phyloP scores from a whole-genome alignment of 2,329 filamentous ascomycete genomes.

The Bisporella sp. region DNA sequence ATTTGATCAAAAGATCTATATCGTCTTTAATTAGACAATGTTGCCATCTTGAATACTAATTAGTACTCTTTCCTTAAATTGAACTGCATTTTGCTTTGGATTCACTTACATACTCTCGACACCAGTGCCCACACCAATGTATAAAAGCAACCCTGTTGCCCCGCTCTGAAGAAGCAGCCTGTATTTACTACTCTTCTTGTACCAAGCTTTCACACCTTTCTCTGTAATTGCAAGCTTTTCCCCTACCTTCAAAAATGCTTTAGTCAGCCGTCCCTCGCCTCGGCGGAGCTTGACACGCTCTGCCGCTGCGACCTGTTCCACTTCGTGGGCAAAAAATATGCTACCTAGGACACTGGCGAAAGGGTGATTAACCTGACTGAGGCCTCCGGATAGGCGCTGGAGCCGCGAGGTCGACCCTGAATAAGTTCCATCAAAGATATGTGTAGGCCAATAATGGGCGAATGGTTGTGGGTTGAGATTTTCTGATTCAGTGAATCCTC shows the following conservation, averaged over 20 bases:
- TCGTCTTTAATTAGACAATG: slow-evolving; percentile 1
- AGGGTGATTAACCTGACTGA: slow-evolving; percentile 1
- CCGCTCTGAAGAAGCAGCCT: slow-evolving; percentile 1
- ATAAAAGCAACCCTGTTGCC: slow-evolving; percentile 1
- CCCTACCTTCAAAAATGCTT: slow-evolving; percentile 1
- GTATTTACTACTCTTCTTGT: slow-evolving; percentile 2
- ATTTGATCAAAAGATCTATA: slow-evolving; percentile 4
- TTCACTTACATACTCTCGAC: slow-evolving; percentile 4
- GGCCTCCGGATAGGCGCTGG: not conserved
- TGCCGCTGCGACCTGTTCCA: not conserved
- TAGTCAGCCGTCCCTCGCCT: not conserved
- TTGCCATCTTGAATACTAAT: slow-evolving; percentile 4
- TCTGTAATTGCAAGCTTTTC: not conserved
- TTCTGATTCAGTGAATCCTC: too few species aligned
- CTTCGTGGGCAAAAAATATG: slow-evolving; percentile 4
- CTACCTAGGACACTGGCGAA: slow-evolving; percentile 1
- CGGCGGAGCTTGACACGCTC: not conserved
- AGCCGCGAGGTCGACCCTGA: not conserved
- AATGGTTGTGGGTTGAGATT: too few species aligned
- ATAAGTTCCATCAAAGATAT: too few species aligned
- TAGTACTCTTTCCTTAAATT: slow-evolving; percentile 1
- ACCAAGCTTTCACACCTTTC: slow-evolving; percentile 2
- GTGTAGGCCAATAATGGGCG: too few species aligned
- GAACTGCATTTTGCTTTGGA: not conserved
- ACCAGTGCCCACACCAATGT: not conserved